These are phyloP conservation scores for Lumnitzera racemosa DNA, from an alignment of 345 rosid genomes.

Conservation along the genomic window DNA sequence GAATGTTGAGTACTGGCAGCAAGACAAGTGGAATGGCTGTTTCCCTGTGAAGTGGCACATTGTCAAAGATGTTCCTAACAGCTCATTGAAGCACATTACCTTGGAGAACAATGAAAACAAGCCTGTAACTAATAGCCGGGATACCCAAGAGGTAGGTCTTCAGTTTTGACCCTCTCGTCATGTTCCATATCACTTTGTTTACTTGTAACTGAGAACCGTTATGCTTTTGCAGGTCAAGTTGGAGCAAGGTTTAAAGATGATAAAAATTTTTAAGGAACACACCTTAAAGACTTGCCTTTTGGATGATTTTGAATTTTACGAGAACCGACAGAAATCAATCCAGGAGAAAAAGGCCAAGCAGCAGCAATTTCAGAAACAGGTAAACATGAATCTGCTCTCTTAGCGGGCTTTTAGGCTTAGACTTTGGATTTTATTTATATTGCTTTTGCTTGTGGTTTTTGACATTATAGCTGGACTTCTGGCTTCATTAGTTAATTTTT, in stretches of 20 bases:
- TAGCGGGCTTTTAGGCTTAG: background rate
- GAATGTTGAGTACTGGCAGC: conserved; percentile 86
- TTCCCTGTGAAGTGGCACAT: conserved; percentile 93
- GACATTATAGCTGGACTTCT: background rate
- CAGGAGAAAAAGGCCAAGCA: conserved; percentile 84
- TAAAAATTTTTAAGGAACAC: conserved; percentile 81
- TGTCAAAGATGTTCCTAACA: conserved; percentile 92
- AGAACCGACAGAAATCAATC: conserved; percentile 64
- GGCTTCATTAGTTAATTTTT: background rate
- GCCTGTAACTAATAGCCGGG: conserved; percentile 92
- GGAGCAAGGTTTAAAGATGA: conserved; percentile 67
- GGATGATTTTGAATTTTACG: conserved; percentile 89
- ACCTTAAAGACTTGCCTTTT: conserved; percentile 66
- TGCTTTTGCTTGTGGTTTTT: background rate
- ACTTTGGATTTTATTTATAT: background rate
- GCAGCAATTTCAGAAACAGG: conserved; percentile 63
- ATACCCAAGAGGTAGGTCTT: conserved; percentile 72
- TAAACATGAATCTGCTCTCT: background rate
- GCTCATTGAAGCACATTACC: conserved; percentile 77
- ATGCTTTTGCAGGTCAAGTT: conserved; percentile 42
- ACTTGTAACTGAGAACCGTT: background rate
- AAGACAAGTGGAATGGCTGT: conserved; percentile 96
- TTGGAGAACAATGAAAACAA: conserved; percentile 95
- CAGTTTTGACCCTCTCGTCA: background rate
- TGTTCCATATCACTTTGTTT: background rate